Base-by-base conservation (phyloP, 257 asterid genomes). In the Fraxinus anomala region DNA sequence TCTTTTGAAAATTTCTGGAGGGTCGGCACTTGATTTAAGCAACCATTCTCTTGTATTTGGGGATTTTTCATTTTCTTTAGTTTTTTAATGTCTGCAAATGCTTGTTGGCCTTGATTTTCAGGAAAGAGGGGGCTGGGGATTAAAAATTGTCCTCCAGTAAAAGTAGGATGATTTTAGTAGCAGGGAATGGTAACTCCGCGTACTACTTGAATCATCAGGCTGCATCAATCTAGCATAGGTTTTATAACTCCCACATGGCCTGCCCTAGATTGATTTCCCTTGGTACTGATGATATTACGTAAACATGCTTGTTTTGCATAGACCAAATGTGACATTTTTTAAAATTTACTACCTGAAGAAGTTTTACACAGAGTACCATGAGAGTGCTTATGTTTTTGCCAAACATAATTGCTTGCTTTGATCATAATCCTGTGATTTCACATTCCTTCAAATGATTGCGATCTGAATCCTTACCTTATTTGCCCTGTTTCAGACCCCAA, bases 401-500 rank as follows among this genome's bases (percentile, higher is more conserved):
- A 7, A 78, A 76, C 26, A 39, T 75, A 36, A 40, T 76, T 76
- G 73, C 7, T 63, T 66, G 42, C 73, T 56, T 51, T 42, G 19
- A 44, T 44, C 75, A 28, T 37, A 21, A 73, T 37, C 13, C 68
- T 78, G 74, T 11, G 2, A 23, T 72, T 11, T 47, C 66, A 73
- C 28, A 42, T 69, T 56, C 40, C 67, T 61, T 56, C 23, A 79
- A 54, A 54, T 68, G 42, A 61, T 19, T 13, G 39, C 66, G 36
- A 30, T 26, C 77, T 70, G 54, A 74, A 40, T 70, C 31, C 56
- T 39, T 21, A 30, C 70, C 70, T 77, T 67, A 67, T 67, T 75
- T 44, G 42, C 59, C 63, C 26, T 69, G 71, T 85, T 85, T 59
- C 86, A 96, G 98, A 92, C 97, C 28, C 98, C 98, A 77, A 96